A percentile compares a stretch with the other conserved stretches of the same genome.
Evolutionary conservation across 441 rosid species (phyloP).

Genomic region (Pelargonium citronellum): DNA sequence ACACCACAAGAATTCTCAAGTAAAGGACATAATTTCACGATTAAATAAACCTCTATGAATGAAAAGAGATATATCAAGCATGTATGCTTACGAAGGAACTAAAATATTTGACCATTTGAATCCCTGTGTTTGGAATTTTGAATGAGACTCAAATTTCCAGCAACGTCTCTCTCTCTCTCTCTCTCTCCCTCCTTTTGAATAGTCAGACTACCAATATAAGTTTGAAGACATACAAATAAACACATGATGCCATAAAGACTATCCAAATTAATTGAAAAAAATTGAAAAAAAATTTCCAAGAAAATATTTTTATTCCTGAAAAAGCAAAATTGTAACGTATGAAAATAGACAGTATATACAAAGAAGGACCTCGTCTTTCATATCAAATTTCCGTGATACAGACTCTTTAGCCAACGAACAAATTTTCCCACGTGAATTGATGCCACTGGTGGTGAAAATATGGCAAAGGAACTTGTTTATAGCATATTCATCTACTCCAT

Average conservation of each 20-base stretch:
- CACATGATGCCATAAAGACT: not conserved
- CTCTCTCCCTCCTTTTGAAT: not conserved
- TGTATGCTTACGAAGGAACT: not conserved
- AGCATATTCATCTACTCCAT: constrained; percentile 86
- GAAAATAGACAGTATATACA: constrained; percentile 16
- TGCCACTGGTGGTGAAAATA: constrained; percentile 44
- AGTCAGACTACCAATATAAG: constrained; percentile 11
- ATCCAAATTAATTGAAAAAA: not conserved
- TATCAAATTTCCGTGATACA: constrained; percentile 71
- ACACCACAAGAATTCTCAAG: constrained; percentile 1
- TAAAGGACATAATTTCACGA: not conserved
- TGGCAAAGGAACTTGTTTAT: constrained; percentile 71
- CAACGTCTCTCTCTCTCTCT: no score
- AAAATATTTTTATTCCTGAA: constrained; percentile 3
- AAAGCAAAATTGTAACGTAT: constrained; percentile 1
- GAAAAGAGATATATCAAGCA: constrained; percentile 2
- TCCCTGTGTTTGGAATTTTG: not conserved
- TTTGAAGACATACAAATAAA: not conserved
- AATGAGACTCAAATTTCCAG: not conserved
- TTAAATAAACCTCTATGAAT: not conserved
- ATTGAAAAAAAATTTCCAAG: not conserved
- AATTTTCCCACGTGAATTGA: constrained; percentile 40
- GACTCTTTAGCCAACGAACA: constrained; percentile 63
- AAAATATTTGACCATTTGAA: not conserved
- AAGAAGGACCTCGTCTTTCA: constrained; percentile 79